Percentiles rank a stretch among this genome's conserved stretches.
phyloP scores from a whole-genome alignment of 2,329 filamentous ascomycete species.

The Colletotrichum chlorophyti region DNA sequence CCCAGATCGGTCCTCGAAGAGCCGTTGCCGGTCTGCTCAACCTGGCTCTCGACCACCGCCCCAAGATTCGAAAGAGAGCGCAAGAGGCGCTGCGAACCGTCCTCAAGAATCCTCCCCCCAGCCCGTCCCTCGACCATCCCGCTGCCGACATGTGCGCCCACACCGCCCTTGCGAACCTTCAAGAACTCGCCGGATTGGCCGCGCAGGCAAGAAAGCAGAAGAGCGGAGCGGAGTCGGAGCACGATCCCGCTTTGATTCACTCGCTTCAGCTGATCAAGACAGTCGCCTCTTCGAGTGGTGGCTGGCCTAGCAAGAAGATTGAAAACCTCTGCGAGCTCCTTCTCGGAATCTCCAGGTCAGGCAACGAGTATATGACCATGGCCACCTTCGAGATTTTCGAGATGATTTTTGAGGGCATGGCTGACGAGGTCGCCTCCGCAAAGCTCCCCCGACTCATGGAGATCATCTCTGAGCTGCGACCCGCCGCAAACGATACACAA shows the following conservation, averaged over 20 bases:
- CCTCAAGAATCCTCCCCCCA: conserved; percentile 84
- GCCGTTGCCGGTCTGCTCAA: conserved; percentile 87
- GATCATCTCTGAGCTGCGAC: conserved; percentile 89
- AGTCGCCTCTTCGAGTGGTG: conserved; percentile 83
- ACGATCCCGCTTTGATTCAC: conserved; percentile 88
- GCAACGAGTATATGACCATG: conserved; percentile 96
- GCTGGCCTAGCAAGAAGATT: conserved; percentile 97
- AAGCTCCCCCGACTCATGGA: conserved; percentile 91
- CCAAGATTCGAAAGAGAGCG: conserved; percentile 92
- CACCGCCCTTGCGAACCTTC: conserved; percentile 81
- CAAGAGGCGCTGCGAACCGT: conserved; percentile 88
- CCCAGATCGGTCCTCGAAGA: conserved; percentile 83
- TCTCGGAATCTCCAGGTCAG: conserved; percentile 85
- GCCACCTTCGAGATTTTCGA: conserved; percentile 97
- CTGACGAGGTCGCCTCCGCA: conserved; percentile 83
- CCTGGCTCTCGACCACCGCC: conserved; percentile 83
- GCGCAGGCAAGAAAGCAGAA: conserved; percentile 69
- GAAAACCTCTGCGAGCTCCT: conserved; percentile 90
- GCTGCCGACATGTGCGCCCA: conserved; percentile 97
- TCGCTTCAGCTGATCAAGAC: conserved; percentile 91
- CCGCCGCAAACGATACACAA: conserved; percentile 91
- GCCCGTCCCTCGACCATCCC: conserved; percentile 91
- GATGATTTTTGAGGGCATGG: conserved; percentile 92
- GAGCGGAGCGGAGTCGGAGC: conserved; percentile 62
- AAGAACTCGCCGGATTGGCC: conserved; percentile 73